Percentiles rank a stretch among this genome's conserved stretches.
Evolutionary conservation across 495 filamentous ascomycete genomes (phyloP).

Genomic region (Aspergillus asperescens): DNA sequence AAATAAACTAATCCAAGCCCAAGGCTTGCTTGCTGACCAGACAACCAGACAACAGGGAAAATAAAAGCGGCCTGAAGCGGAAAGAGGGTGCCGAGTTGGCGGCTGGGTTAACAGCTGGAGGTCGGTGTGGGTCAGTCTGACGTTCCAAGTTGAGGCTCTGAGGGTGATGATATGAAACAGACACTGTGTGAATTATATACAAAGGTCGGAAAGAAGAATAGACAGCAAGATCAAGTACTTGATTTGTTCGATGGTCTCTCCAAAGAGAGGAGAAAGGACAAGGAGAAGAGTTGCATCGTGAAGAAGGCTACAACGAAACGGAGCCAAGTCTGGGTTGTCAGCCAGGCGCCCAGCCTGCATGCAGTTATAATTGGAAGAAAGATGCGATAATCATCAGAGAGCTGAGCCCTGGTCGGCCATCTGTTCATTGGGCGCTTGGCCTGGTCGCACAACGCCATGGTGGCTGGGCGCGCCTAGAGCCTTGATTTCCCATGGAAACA

Average conservation of each 20-base stretch:
- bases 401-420: not conserved
- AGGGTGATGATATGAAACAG: not conserved
- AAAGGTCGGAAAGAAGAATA: not conserved
- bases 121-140: constrained; percentile 9
- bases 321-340: not conserved
- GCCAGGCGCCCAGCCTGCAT: constrained; percentile 2
- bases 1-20: not conserved
- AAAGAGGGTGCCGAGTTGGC: constrained; percentile 13
- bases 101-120: constrained; percentile 5
- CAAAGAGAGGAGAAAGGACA: not conserved
- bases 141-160: not conserved
- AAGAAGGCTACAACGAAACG: not conserved
- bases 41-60: not conserved
- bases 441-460: not conserved
- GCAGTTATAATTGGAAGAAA: constrained; percentile 7
- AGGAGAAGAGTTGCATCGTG: not conserved
- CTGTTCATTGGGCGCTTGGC: not conserved
- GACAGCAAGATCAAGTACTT: not conserved
- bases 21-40: not conserved
- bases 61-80: constrained; percentile 6
- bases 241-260: not conserved
- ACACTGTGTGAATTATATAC: not conserved
- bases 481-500: not conserved
- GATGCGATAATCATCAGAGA: not conserved
- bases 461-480: not conserved